Base-by-base conservation (phyloP, 441 rosid species). In the Arabidopsis hybrid region DNA sequence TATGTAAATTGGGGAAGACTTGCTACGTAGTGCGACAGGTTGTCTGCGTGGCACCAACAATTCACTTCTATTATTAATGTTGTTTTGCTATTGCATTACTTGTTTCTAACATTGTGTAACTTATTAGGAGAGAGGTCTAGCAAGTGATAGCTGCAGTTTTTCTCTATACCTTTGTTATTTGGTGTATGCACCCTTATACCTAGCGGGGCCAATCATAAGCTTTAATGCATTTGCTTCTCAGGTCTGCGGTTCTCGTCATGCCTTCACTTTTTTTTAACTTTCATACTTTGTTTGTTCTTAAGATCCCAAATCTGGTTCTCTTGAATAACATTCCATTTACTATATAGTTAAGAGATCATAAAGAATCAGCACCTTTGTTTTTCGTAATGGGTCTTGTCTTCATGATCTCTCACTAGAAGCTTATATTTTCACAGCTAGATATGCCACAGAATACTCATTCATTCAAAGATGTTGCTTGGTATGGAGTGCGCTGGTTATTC, bases 211-310 rank as follows among this genome's bases (percentile, higher is more conserved):
- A 71, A 87, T 92, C 75, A 80, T 88, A 67, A 89, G 92, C 86
- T 95, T 95, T 86, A 95, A 95, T 76, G 92, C 97, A 74, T 92
- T 89, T 83, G 89, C 87, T 49, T 91, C 96, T 34, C 99, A 95
- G 99, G 99, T 95, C 12, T 76, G 79, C 52, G 55, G 29, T 74
- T 76, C 73, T 65, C 12, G 9, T 21, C 46, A 38, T 52, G 40
- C 74, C 16, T 53, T 39, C 49, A 42, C 11, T 65, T 67, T 45
- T 9, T 6, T 11, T 11, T 35, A 63, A 17, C 62, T 49, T 56
- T 63, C 63, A 11, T 43, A 18, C 40, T 69, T 32, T 31, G 21
- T 47, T 51, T 12, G 9, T 39, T 58, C 50, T 43, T 8, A 10
- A 32, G 11, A 46, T 18, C 16, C 26, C 10, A 1, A 60, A 7